Conservation (phyloP, 169 alveolate species). For the Pseudocohnilembus persalinus region DNA sequence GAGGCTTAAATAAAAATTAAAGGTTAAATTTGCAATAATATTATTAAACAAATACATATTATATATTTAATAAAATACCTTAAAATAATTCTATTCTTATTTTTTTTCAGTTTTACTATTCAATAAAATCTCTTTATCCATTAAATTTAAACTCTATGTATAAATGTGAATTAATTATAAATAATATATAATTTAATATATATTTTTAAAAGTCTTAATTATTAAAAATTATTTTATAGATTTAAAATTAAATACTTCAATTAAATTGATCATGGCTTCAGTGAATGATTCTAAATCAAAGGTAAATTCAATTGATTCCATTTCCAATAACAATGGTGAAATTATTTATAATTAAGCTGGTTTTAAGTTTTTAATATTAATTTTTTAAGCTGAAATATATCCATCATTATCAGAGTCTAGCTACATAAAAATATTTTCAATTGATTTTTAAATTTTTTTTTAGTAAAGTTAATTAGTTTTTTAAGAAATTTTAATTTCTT, state of each 20-base stretch:
- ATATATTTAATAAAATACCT: too few species aligned
- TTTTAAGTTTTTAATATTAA: constrained; percentile 2
- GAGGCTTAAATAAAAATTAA: too few species aligned
- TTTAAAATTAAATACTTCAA: background rate
- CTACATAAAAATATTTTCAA: constrained; percentile 33
- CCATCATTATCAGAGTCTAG: constrained; percentile 61
- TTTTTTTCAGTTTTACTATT: too few species aligned
- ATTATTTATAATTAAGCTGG: background rate
- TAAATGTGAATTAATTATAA: too few species aligned
- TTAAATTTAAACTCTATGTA: too few species aligned
- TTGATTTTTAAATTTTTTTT: constrained; percentile 25
- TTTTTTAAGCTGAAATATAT: constrained; percentile 15
- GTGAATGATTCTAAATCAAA: constrained; percentile 12
- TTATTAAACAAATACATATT: too few species aligned
- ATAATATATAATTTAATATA: too few species aligned
- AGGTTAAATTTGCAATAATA: too few species aligned
- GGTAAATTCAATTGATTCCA: constrained; percentile 21
- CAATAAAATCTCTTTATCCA: too few species aligned
- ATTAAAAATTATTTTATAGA: too few species aligned
- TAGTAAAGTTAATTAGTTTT: constrained; percentile 46
- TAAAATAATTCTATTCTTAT: too few species aligned
- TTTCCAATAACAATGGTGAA: constrained; percentile 31
- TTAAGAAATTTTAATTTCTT: constrained; percentile 27
- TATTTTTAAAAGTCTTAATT: too few species aligned
- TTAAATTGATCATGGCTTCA: constrained; percentile 12